phyloP scores from a whole-genome alignment of 768 basidiomycete species.

The Tylopilus sp. region DNA sequence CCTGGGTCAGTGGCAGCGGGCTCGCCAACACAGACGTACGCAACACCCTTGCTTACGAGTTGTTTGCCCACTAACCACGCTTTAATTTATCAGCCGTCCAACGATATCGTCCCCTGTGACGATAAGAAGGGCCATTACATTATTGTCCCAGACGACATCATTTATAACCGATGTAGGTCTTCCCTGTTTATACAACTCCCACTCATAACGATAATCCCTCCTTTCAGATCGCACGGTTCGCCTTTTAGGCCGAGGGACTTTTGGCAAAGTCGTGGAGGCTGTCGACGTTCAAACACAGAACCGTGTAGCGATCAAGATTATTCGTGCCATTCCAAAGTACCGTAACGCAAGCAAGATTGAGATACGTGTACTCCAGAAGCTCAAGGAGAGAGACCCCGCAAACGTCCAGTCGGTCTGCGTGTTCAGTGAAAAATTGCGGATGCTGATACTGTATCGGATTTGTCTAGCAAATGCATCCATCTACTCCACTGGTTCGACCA shows the following conservation, averaged over 20 bases:
- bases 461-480: constrained; percentile 92
- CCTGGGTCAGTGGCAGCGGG: constrained; percentile 66
- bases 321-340: constrained; percentile 97
- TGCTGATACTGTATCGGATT: constrained; percentile 15
- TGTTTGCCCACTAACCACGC: constrained; percentile 24
- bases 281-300: constrained; percentile 71
- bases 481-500: constrained; percentile 93
- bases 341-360: constrained; percentile 99
- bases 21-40: constrained; percentile 67
- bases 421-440: constrained; percentile 9
- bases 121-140: constrained; percentile 99
- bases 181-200: constrained; percentile 1
- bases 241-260: constrained; percentile 94
- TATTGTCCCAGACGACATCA: constrained; percentile 86
- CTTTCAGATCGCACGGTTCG: constrained; percentile 83
- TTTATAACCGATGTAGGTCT: constrained; percentile 76
- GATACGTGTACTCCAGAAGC: constrained; percentile 88
- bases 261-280: constrained; percentile 97
- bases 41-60: constrained; percentile 22
- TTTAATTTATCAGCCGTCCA: constrained; percentile 49
- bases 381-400: constrained; percentile 82
- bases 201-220: constrained; percentile 14
- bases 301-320: constrained; percentile 96
- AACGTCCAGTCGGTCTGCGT: constrained; percentile 74
- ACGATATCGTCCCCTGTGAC: constrained; percentile 74